These are phyloP conservation scores for Populus alba DNA, from an alignment of 345 rosid species.

Conservation along the genomic window DNA sequence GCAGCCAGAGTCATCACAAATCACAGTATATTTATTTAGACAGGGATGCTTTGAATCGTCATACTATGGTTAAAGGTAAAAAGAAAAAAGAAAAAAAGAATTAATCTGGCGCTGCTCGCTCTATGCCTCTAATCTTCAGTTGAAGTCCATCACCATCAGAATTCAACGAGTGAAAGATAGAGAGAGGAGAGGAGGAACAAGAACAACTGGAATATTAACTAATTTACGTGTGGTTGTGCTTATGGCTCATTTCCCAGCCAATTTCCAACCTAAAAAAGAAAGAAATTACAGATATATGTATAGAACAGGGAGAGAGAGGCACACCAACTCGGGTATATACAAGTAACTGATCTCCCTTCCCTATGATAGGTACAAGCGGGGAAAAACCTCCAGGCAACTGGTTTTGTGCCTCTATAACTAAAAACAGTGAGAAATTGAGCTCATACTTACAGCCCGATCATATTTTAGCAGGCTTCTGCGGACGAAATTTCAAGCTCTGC, in stretches of 20 bases:
- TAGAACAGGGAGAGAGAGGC: neutral
- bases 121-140: neutral
- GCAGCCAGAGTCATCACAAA: neutral
- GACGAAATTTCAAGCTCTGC: constrained; percentile 76
- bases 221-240: neutral
- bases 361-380: neutral
- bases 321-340: constrained; percentile 11
- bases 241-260: constrained; percentile 1
- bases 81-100: no score
- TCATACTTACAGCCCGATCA: constrained; percentile 9
- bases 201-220: neutral
- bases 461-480: neutral
- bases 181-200: neutral
- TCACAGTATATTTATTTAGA: neutral
- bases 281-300: neutral
- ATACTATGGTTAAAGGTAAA: no score
- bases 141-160: neutral
- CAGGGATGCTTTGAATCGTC: no score
- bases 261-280: neutral
- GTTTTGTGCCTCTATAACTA: neutral
- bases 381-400: constrained; percentile 8
- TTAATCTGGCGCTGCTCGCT: neutral
- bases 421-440: neutral
- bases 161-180: neutral
- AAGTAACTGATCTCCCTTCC: neutral